Evolutionary conservation across 83 land plant genomes (phyloP).

Genomic region (Larix sibirica): DNA sequence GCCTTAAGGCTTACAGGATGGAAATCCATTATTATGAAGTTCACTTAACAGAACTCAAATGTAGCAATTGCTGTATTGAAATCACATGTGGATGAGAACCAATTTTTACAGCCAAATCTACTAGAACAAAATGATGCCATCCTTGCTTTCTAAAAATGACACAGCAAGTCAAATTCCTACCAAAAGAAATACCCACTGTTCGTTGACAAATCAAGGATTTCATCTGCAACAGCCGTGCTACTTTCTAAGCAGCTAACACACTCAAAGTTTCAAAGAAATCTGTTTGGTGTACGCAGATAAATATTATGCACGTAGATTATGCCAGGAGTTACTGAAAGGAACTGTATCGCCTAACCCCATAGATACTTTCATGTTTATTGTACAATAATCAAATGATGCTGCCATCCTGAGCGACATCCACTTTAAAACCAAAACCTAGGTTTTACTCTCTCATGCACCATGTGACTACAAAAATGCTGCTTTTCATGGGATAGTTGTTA

Average conservation of each 20-base stretch:
- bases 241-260: neutral
- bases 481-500: neutral
- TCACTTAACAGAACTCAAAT: slow-evolving; percentile 1
- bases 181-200: neutral
- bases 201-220: neutral
- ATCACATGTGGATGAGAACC: slow-evolving; percentile 9
- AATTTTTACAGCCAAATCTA: neutral
- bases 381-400: neutral
- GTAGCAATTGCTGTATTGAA: neutral
- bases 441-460: neutral
- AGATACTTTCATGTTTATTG: slow-evolving; percentile 3
- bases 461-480: slow-evolving; percentile 9
- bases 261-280: slow-evolving; percentile 2
- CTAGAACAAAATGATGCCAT: slow-evolving; percentile 1
- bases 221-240: neutral
- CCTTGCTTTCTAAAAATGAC: slow-evolving; percentile 2
- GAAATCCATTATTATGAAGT: slow-evolving; percentile 10
- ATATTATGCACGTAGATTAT: neutral
- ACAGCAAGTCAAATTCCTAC: neutral
- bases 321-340: slow-evolving; percentile 4
- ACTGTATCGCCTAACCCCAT: neutral
- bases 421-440: neutral
- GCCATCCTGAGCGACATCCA: neutral
- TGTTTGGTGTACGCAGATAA: neutral
- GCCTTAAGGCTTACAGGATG: neutral